Evolutionary conservation across 768 basidiomycete species (phyloP), one percentile per base, ranked within the genome.

Genomic region (Suillus americanus): DNA sequence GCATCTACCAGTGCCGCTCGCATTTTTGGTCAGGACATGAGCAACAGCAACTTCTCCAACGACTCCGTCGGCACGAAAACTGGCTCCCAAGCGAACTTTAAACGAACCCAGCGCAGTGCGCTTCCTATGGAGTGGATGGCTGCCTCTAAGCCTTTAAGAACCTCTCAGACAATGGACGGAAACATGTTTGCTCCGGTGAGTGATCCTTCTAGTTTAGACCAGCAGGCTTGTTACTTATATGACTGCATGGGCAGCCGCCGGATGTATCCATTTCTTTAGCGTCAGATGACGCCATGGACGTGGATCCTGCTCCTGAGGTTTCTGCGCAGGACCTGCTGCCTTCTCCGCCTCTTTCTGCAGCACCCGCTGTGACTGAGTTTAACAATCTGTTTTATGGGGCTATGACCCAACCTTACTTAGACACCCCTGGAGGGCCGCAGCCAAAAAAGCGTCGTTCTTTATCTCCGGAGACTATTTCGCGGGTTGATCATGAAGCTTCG

Each of bases 271-370:
- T 80, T 18, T 83, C 84, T 60, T 72, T 80, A 30, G 81, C 83
- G 35, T 78, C 77, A 50, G 85, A 86, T 68, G 83, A 91, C 74
- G 89, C 87, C 37, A 94, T 94, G 92, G 92, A 94, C 67, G 83
- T 94, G 41, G 92, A 94, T 72, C 82, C 83, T 53, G 18, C 18
- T 20, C 85, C 85, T 23, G 82, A 79, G 65, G 73, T 75, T 54
- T 76, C 79, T 48, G 65, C 67, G 63, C 64, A 74, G 65, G 28
- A 71, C 75, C 63, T 74, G 69, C 62, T 79, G 75, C 64, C 75
- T 77, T 61, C 79, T 66, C 65, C 75, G 41, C 81, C 83, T 55
- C 71, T 80, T 30, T 84, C 88, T 12, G 82, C 85, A 28, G 84
- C 81, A 16, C 82, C 87, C 0, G 82, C 84, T 0, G 74, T 82